A percentile compares a stretch with the other conserved stretches of the same genome.
phyloP scores from a whole-genome alignment of 2,329 filamentous ascomycete genomes.

The Fusarium austroafricanum region DNA sequence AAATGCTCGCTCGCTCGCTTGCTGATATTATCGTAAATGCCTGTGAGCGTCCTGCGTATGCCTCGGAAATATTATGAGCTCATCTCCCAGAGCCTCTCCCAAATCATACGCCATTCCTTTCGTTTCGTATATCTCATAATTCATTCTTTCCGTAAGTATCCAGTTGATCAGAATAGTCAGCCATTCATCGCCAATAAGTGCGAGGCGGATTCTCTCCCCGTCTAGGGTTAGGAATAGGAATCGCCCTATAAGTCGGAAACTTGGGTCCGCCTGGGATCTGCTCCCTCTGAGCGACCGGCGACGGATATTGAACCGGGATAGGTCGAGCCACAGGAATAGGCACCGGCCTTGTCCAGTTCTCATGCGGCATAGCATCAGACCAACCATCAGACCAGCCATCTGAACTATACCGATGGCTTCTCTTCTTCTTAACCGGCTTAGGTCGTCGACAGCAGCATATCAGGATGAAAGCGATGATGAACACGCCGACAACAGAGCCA shows the following conservation, averaged over 20 bases:
- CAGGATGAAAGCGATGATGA: slow-evolving; percentile 50
- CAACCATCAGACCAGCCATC: slow-evolving; percentile 31
- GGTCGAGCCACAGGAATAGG: slow-evolving; percentile 10
- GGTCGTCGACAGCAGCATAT: slow-evolving; percentile 48
- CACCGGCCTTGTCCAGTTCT: slow-evolving; percentile 26
- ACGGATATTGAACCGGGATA: slow-evolving; percentile 28
- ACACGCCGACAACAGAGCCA: slow-evolving; percentile 54
- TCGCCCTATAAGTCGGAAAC: slow-evolving; percentile 50
- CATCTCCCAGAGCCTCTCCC: not conserved
- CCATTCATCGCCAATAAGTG: slow-evolving; percentile 1
- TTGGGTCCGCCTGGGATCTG: slow-evolving; percentile 50
- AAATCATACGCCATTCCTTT: no score
- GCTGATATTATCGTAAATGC: not conserved
- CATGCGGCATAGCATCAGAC: slow-evolving; percentile 11
- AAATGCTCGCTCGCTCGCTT: slow-evolving; percentile 10
- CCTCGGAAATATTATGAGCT: not conserved
- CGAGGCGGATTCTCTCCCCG: slow-evolving; percentile 22
- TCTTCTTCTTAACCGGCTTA: not conserved
- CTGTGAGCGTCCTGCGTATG: not conserved
- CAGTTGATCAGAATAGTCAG: not conserved
- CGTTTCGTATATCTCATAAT: not conserved
- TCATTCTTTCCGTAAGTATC: fast-evolving
- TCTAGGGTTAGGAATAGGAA: slow-evolving; percentile 50
- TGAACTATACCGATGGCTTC: slow-evolving; percentile 26
- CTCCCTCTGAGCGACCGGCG: slow-evolving; percentile 39